phyloP scores from a whole-genome alignment of 495 filamentous ascomycete genomes.

The Aspergillus bertholletiae region DNA sequence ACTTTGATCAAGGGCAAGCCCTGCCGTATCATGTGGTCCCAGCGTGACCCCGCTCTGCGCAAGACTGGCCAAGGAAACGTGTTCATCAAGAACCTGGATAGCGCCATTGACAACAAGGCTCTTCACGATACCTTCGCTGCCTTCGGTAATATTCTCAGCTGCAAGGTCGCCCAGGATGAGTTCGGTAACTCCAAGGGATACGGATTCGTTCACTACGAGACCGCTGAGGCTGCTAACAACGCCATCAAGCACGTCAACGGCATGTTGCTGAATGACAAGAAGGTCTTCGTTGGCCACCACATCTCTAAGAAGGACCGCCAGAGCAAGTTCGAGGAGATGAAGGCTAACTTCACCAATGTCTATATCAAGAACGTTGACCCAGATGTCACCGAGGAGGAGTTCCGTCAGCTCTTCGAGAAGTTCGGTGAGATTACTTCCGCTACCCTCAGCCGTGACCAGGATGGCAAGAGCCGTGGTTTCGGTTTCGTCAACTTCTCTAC shows the following conservation, averaged over 20 bases:
- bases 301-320: constrained; percentile 99
- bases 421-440: constrained; percentile 95
- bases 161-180: constrained; percentile 99
- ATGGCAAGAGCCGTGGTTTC: constrained; percentile 95
- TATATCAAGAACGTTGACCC: constrained; percentile 96
- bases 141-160: constrained; percentile 98
- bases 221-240: constrained; percentile 90
- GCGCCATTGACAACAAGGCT: constrained; percentile 99
- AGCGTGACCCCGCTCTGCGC: constrained; percentile 97
- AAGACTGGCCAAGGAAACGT: constrained; percentile 99
- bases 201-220: constrained; percentile 99
- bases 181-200: constrained; percentile 94
- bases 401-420: constrained; percentile 86
- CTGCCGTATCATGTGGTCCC: constrained; percentile 99
- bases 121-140: constrained; percentile 99
- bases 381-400: constrained; percentile 90
- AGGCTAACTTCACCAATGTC: constrained; percentile 99
- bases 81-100: constrained; percentile 99
- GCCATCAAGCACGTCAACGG: constrained; percentile 99
- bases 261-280: constrained; percentile 99
- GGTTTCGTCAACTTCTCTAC: constrained; percentile 97
- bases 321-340: constrained; percentile 99
- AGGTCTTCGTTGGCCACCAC: constrained; percentile 98
- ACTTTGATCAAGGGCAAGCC: constrained; percentile 98
- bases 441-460: constrained; percentile 81